Base-by-base conservation (phyloP, 352 stramenopile species). In the Phytophthora pini region DNA sequence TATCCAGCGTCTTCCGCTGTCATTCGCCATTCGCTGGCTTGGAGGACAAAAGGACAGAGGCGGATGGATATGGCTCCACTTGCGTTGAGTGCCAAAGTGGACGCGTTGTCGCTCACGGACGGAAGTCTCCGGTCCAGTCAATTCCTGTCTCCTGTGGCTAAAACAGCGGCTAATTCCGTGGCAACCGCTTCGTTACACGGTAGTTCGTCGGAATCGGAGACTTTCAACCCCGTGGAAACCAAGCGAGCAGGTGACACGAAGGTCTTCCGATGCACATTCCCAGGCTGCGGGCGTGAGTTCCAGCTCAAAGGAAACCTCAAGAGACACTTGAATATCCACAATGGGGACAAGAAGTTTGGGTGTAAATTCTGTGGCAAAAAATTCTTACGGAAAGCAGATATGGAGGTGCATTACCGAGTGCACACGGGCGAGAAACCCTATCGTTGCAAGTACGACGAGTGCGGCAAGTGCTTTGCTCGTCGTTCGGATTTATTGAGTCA, bases 371-470 rank as follows among this genome's bases (percentile, higher is more conserved):
- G 85, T 54, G 65, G 64, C 39, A 87, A 84, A 32, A 65, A 57
- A 12, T 93, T 92, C 62, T 55, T 90, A 43, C 80, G 82, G 26
- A 93, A 92, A 63, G 85, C 83, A 34, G 85, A 90, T 61, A 85
- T 88, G 81, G 77, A 90, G 57, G 81, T 89, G 15, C 84, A 93
- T 61, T 80, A 84, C 40, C 80, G 83, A 47, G 81, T 92, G 15
- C 84, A 93, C 61, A 92, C 80, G 20, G 84, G 82, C 34, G 84
- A 92, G 66, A 93, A 93, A 60, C 81, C 80, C n/a, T 91, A 89
- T 47, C 50, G 57, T 12, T 93, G 84, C 66, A 79, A 77, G 44
- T 79, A 81, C 40, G 43, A 72, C 12, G 56, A 74, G 7, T 93
- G 84, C 46, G 74, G 63, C 56, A 90, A 89, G 47, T 70, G 68